Evolutionary conservation across 805 yeast species (phyloP), one percentile per base, ranked within the genome.

Genomic region (Kodamaea kaohsiungensis): DNA sequence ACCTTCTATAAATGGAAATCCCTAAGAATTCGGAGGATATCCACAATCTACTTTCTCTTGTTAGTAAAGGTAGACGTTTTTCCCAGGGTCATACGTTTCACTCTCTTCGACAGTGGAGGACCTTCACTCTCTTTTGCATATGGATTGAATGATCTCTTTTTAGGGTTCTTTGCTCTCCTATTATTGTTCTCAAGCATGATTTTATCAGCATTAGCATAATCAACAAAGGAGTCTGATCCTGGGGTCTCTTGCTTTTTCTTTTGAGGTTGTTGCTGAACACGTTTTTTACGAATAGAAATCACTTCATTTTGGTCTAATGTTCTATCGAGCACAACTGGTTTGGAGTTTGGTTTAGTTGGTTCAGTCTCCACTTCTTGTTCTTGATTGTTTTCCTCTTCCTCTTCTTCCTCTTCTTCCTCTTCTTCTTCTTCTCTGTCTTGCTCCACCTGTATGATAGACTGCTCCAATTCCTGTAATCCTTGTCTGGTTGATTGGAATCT

Each of bases 71-170:
- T 72, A 1, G 75, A 58, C 1, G 76, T 65, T 55, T 70, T 75
- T n/a, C 80, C 80, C 27, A 57, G 46, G 8, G 66, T 69, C 18
- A 56, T 64, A 12, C 62, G 69, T 65, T 65, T 79, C 65, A 56
- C 59, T 51, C 74, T 81, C 68, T 81, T 84, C 7, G 81, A 79
- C n/a, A 80, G 77, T 59, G 70, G 70, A 7, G 87, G 87, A 1
- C 85, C 88, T 15, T 76, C 77, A 25, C 75, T 69, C 5, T 69
- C 72, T 46, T 72, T 75, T 5, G 77, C 66, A 58, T 84, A 87
- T 3, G 91, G 91, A 68, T 87, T 87, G 58, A 82, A 87, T 7
- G 78, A 63, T 52, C 72, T 69, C 60, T 79, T 77, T 64, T 78
- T 78, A 48, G 67, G 68, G 3, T 59, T 63, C 15, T 59, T 56